These are phyloP conservation scores for Taiwanofungus camphoratus DNA, from an alignment of 1,284 basidiomycete genomes.

Conservation along the genomic window DNA sequence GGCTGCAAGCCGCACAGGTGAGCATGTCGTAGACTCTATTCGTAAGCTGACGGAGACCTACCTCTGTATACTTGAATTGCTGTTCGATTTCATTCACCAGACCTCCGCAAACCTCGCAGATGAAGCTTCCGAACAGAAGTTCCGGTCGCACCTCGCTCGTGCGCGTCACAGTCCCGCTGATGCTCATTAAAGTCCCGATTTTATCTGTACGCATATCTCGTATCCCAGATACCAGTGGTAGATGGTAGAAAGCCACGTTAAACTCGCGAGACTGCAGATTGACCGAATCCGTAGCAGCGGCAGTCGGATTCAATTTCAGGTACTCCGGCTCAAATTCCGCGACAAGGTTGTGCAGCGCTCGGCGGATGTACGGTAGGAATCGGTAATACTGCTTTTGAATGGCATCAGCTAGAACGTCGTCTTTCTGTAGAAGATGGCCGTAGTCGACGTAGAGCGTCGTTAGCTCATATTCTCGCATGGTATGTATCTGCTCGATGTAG, in stretches of 20 bases:
- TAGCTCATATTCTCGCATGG: constrained; percentile 88
- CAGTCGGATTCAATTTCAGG: constrained; percentile 84
- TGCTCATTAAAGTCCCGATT: constrained; percentile 90
- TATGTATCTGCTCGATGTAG: constrained; percentile 90
- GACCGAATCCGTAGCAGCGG: constrained; percentile 73
- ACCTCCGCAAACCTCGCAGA: constrained; percentile 85
- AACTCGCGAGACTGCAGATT: constrained; percentile 92
- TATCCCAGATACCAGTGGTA: constrained; percentile 93
- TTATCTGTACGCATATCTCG: constrained; percentile 92
- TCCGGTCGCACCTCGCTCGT: constrained; percentile 98
- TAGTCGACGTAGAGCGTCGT: constrained; percentile 98
- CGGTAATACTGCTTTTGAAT: constrained; percentile 95
- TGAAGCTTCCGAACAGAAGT: constrained; percentile 89
- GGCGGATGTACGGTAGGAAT: constrained; percentile 90
- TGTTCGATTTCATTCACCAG: constrained; percentile 95
- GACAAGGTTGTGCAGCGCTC: constrained; percentile 87
- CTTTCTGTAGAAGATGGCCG: constrained; percentile 82
- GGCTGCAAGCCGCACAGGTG: constrained; percentile 48
- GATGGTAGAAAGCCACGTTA: constrained; percentile 90
- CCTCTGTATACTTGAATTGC: constrained; percentile 99
- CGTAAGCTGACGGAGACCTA: constrained; percentile 30
- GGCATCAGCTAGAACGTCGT: constrained; percentile 89
- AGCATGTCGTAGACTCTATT: constrained; percentile 1
- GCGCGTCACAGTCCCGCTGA: constrained; percentile 94
- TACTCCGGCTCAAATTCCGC: constrained; percentile 88